Base-by-base conservation (phyloP, 192 early-diverging fungal genomes). In the Jimgerdemannia lactiflua region DNA sequence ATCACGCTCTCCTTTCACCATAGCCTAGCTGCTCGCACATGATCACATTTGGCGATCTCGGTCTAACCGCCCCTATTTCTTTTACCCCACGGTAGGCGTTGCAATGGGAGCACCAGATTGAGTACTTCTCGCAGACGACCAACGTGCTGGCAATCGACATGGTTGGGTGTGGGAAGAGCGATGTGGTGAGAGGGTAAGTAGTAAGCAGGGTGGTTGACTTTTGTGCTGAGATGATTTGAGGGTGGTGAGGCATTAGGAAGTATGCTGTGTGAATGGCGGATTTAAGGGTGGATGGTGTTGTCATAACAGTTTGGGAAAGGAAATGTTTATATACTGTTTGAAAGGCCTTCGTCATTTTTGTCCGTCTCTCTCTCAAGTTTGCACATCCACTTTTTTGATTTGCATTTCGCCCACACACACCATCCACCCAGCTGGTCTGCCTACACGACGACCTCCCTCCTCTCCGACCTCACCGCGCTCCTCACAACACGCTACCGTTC, bases 21-120 rank as follows among this genome's bases (percentile, higher is more conserved):
- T 29, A 29, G 29, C 29, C 29, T 29, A 29, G 29, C 29, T 29
- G 29, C 29, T 29, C 29, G 29, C 29, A 29, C 29, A 29, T 29
- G 29, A 29, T 29, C 29, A 29, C 29, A 29, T 29, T 29, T 29
- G 29, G 29, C 29, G 29, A 29, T 29, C 29, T 29, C 0, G 29
- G 29, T 29, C 29, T 29, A 29, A 29, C 29, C 29, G 29, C 29
- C 29, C 29, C 1, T 29, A 1, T 29, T 29, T 29, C 29, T 29
- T 29, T 29, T 29, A 29, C 29, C 29, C 14, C 39, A 20, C 40
- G n/a, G 43, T 71, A 89, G 88, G 78, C 79, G 42, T 75, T 82
- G 72, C 88, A 89, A 66, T 89, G 87, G 79, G 78, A 88, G 69
- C 74, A 78, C 73, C 88, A 89, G 70, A 85, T 89, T 8, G 82